Evolutionary conservation across 2,329 filamentous ascomycete genomes (phyloP), one percentile per base, ranked within the genome.

Genomic region (Canariomyces notabilis): DNA sequence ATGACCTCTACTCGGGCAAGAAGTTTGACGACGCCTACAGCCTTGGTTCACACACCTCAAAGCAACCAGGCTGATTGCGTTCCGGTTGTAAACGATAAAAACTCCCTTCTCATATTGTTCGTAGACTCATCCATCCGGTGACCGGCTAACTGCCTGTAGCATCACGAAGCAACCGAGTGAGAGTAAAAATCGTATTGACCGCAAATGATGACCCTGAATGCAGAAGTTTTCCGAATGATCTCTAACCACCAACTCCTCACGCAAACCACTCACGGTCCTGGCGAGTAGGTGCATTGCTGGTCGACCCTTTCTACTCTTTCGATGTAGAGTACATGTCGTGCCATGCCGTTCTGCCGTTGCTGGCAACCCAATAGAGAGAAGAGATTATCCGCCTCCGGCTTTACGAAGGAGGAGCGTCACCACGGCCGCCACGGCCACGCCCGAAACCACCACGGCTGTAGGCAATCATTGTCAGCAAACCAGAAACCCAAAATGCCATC

Each of bases 361-460:
- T 48, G 51, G 52, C 53, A 56, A 55, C 50, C 55, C 50, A 53
- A 55, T 46, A 56, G 50, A 54, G 42, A 53, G 54, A n/a, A 54
- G 51, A 57, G 36, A 57, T 54, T 50, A 53, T 52, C 48, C 48
- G 44, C 40, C 49, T 32, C 52, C 48, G 49, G 20, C 49, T 67
- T 77, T 79, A 82, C 65, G 80, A 82, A 61, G 80, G 74, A 67
- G 85, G 81, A 73, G 85, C 78, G 66, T 75, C 82, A 67, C 85
- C 85, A 77, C 87, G 85, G 72, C 74, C 82, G 67, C 85, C 85
- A 77, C 87, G 85, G 72, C 88, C 89, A 83, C 89, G 87, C 69
- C 89, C 89, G 70, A 85, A 86, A 67, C 87, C 87, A 77, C 87
- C 85, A 79, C 87, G 87, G 85, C 81, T 83, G 59, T 59, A 45